Evolutionary conservation across 495 filamentous ascomycete genomes (phyloP).

Genomic region (Cenococcum geophilum): DNA sequence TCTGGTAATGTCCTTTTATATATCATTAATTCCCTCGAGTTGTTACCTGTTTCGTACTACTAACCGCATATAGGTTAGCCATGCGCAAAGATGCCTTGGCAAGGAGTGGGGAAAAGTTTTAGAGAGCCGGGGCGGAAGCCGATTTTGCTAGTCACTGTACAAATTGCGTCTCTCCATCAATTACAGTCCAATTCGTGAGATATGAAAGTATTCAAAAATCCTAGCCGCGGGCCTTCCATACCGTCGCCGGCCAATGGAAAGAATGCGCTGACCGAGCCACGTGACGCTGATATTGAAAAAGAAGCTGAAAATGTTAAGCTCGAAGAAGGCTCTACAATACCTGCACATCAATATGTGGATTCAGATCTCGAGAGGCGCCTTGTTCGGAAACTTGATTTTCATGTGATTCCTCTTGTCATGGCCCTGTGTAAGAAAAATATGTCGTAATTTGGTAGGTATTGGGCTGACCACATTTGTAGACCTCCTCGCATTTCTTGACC

Average conservation of each 20-base stretch:
- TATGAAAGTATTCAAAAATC: background rate
- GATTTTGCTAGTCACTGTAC: no score
- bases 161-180: no score
- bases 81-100: no score
- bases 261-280: background rate
- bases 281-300: background rate
- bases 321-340: background rate
- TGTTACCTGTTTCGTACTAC: no score
- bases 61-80: no score
- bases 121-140: no score
- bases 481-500: conserved; percentile 71
- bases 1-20: no score
- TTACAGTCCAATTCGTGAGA: no score
- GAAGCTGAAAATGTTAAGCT: background rate
- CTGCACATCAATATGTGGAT: conserved; percentile 9
- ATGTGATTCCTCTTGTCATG: conserved; percentile 70
- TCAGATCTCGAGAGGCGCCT: conserved; percentile 52
- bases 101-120: no score
- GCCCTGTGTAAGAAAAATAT: conserved; percentile 46
- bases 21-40: no score
- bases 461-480: conserved; percentile 33
- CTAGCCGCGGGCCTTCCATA: background rate
- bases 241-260: background rate
- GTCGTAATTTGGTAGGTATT: background rate
- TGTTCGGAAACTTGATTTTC: conserved; percentile 66